These are phyloP conservation scores for Aureobasidium sp. DNA, from an alignment of 2,329 filamentous ascomycete species.

Conservation along the genomic window DNA sequence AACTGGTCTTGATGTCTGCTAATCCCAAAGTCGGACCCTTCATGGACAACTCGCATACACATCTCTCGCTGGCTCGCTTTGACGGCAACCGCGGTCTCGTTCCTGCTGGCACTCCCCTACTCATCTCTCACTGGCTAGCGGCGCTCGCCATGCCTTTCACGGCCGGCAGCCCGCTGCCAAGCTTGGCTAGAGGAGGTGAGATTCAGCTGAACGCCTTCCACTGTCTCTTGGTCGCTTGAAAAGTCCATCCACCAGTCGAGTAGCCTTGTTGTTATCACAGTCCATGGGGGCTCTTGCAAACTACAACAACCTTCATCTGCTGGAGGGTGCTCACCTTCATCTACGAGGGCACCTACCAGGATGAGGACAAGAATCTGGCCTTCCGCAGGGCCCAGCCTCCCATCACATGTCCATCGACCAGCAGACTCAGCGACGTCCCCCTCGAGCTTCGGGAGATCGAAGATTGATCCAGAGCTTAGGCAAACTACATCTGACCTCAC, in stretches of 20 bases:
- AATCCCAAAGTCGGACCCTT: no score
- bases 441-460: not conserved
- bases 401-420: not conserved
- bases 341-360: not conserved
- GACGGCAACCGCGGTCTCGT: conserved; percentile 17
- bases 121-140: conserved; percentile 18
- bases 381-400: not conserved
- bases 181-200: conserved; percentile 30
- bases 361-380: not conserved
- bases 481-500: not conserved
- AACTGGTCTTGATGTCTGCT: no score
- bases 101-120: not conserved
- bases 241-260: conserved; percentile 61
- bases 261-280: conserved; percentile 42
- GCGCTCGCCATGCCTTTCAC: conserved; percentile 14
- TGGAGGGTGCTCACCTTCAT: not conserved
- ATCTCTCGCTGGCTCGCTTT: not conserved
- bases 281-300: conserved; percentile 49
- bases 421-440: no score
- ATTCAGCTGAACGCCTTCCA: conserved; percentile 64
- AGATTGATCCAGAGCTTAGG: not conserved
- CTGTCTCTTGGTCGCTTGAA: conserved; percentile 51
- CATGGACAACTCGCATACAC: no score
- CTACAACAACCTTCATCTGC: no score
- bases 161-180: conserved; percentile 30